phyloP scores from a whole-genome alignment of 805 yeast species.

The Spathaspora hagerdaliae region DNA sequence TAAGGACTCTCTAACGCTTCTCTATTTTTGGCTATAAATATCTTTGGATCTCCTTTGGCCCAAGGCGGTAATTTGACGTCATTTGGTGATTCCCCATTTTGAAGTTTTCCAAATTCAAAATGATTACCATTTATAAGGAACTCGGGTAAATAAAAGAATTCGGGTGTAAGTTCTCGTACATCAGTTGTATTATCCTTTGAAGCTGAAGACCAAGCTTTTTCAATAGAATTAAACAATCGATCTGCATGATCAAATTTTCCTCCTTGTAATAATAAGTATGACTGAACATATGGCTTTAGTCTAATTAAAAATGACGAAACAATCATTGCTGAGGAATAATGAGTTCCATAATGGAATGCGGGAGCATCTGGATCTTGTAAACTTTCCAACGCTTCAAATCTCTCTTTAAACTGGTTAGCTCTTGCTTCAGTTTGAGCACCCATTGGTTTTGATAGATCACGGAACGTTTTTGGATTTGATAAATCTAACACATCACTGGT shows the following conservation, averaged over 20 bases:
- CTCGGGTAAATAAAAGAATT: constrained; percentile 79
- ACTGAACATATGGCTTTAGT: constrained; percentile 74
- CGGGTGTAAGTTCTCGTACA: constrained; percentile 84
- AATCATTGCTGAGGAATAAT: constrained; percentile 91
- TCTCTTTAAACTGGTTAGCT: constrained; percentile 59
- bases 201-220: constrained; percentile 79
- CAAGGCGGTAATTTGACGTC: constrained; percentile 77
- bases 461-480: constrained; percentile 52
- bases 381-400: constrained; percentile 67
- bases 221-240: constrained; percentile 67
- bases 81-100: constrained; percentile 53
- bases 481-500: constrained; percentile 68
- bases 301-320: constrained; percentile 78
- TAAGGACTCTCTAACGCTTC: constrained; percentile 81
- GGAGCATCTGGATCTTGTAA: constrained; percentile 57
- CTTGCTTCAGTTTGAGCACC: constrained; percentile 73
- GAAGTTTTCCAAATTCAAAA: constrained; percentile 68
- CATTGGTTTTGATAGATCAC: constrained; percentile 87
- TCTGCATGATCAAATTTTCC: constrained; percentile 90
- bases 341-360: constrained; percentile 91
- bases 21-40: constrained; percentile 70
- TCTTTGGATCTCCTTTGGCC: constrained; percentile 74
- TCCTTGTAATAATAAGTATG: constrained; percentile 76
- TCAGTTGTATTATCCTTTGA: constrained; percentile 79
- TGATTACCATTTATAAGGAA: constrained; percentile 63